Evolutionary conservation across 805 yeast genomes (phyloP), one percentile per base, ranked within the genome.

Genomic region (Ogataea trehalophila): DNA sequence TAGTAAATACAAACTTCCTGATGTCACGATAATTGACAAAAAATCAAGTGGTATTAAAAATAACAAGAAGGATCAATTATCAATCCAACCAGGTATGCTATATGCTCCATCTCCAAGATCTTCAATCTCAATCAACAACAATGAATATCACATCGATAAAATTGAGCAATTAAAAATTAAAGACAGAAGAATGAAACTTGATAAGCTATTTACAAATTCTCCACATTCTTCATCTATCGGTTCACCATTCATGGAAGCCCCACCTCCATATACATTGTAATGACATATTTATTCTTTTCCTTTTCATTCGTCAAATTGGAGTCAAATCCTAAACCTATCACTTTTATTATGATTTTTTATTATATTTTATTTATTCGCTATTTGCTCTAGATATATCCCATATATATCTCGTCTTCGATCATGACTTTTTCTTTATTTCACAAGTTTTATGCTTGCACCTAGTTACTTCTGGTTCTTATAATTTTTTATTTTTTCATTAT

Each of bases 161-260:
- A 43, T 44, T 23, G 66, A 61, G 43, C 53, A 55, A 43, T 20
- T 54, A 18, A 49, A 59, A 49, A 61, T 61, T 40, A 54, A 55
- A 33, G 51, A 56, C 11, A 51, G 66, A 41, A 55, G 60, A 40
- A 50, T 51, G 47, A 61, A 60, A 47, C 49, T 63, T 33, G 65
- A 63, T 45, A 54, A 51, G 18, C 49, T 63, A 17, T 51, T 63
- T 11, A 57, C 55, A 14, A 55, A 44, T 39, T 36, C 51, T 18
- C 41, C 49, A 6, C 22, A 43, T 16, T 33, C 36, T 7, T 45
- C 35, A 29, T 44, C 47, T 39, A 15, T 51, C 17, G 33, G 45
- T 36, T 20, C 41, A 35, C 45, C 53, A 23, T 40, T 44, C 26
- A 39, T 48, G 46, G 59, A 55, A 35, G 49, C 61, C 37, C 60